Base-by-base conservation (phyloP, 2,329 filamentous ascomycete genomes). In the Monosporascus sp. region DNA sequence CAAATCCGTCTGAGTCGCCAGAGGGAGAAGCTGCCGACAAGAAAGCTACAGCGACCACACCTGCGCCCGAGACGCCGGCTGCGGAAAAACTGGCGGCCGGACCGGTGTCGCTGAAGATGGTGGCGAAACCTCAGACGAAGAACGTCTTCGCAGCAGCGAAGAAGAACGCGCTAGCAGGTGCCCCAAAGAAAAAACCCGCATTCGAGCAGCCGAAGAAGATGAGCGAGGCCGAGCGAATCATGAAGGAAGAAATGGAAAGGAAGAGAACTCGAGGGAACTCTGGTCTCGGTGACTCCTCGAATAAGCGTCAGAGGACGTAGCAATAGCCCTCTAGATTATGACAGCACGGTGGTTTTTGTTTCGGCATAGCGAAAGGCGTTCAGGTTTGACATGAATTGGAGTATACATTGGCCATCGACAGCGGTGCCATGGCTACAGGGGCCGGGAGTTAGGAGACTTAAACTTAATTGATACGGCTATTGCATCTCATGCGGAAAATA, bases 151-250 rank as follows among this genome's bases (percentile, higher is more conserved):
- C 76, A 2, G 73, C 75, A 26, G 75, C 76, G 7, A 81, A 80
- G 65, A 92, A 91, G 74, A 93, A 92, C 58, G 84, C 86, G 0
- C 73, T 90, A 2, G 68, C 70, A 0, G 72, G 74, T 0, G 79
- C 81, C 1, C 74, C 78, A 3, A 90, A 90, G 70, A 90, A 89
- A 67, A 57, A 69, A 1, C 63, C 73, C 35, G 78, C 76, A 11
- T 72, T 81, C 3, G 83, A 84, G 56, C 80, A 80, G 52, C 85
- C 84, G 2, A 91, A 89, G 77, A 94, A 89, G 64, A 93, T 96
- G 81, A 93, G 88, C 63, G 90, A 95, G 66, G 87, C 86, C 3
- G 91, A 93, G 71, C 81, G 87, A 51, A 95, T 94, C 64, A 96
- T 96, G 91, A 89, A 87, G 70, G 87, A 89, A 62, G 88, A 92